Base-by-base conservation (phyloP, 1,139 yeast species). In the Yamadazyma friedrichii region DNA sequence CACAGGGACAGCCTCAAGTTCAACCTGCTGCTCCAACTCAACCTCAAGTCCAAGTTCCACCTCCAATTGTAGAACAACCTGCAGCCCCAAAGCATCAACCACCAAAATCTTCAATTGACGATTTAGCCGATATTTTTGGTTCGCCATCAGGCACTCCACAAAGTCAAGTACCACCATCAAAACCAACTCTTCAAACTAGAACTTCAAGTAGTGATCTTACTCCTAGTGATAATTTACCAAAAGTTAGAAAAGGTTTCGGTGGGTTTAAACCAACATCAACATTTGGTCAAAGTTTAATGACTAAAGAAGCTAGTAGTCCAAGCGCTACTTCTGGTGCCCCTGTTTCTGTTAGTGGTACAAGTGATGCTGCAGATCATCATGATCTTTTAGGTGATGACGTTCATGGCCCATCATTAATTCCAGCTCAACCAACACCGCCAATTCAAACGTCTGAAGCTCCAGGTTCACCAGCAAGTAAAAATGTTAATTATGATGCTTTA, bases 241-340 rank as follows among this genome's bases (percentile, higher is more conserved):
- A 60, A 47, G 65, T 65, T n/a, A 67, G 74, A 33, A 56, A 60
- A 50, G 54, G 59, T 51, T 51, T 70, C 54, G 59, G 69, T 44
- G 55, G 74, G 39, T 63, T 71, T 59, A 65, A 59, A 39, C 93
- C 94, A 10, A 72, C 87, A 2, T 83, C 91, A 0, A 64, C 70
- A 26, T 85, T 85, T 65, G 94, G 94, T 17, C 89, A 81, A 57
- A 64, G 70, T 15, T 66, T 82, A 47, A 51, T 74, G 46, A 42
- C 57, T 16, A 52, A 61, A 8, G 55, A 49, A 13, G 52, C 51
- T 15, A 15, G 20, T 6, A 13, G 22, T 15, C 34, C 36, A 8
- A 11, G 15, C 8, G 37, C 24, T 12, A n/a, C 24, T 20, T 20
- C 24, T 20, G 24, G 24, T 20, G 24, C 8, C 24, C 24, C 24